Conservation (phyloP, 768 basidiomycete genomes). For the Mycena rosella region DNA sequence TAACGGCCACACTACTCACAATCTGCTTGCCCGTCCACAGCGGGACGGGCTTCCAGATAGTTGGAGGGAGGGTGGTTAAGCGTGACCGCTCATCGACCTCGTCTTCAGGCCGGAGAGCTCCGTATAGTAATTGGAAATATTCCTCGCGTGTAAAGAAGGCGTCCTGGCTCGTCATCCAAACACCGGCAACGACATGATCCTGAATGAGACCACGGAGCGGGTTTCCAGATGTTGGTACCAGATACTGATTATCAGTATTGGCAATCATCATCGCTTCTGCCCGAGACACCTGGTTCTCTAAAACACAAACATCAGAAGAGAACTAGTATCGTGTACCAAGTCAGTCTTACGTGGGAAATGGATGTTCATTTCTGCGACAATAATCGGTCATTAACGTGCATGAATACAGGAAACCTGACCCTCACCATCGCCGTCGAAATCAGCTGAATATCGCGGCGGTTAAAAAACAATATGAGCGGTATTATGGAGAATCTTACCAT, state of each 20-base stretch:
- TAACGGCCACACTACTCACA: constrained; percentile 57
- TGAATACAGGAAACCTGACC: constrained; percentile 10
- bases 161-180: constrained; percentile 99
- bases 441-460: constrained; percentile 60
- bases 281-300: constrained; percentile 95
- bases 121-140: constrained; percentile 96
- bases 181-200: constrained; percentile 97
- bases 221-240: constrained; percentile 98
- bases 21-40: constrained; percentile 99
- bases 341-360: constrained; percentile 92
- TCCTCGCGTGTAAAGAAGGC: constrained; percentile 96
- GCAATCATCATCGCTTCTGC: constrained; percentile 95
- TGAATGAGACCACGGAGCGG: constrained; percentile 98
- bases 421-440: constrained; percentile 93
- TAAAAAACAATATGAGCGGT: constrained; percentile 1
- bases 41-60: constrained; percentile 91
- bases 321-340: constrained; percentile 5
- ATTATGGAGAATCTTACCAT: constrained; percentile 65
- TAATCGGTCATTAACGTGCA: constrained; percentile 35
- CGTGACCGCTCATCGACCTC: constrained; percentile 69
- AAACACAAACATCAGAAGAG: constrained; percentile 16
- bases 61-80: constrained; percentile 86
- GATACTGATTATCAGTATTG: constrained; percentile 98
- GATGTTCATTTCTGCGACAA: constrained; percentile 93
- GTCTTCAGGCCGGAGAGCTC: constrained; percentile 91